Evolutionary conservation across 306 rosid genomes (phyloP), one percentile per base, ranked within the genome.

Genomic region (Cajanus cajan): DNA sequence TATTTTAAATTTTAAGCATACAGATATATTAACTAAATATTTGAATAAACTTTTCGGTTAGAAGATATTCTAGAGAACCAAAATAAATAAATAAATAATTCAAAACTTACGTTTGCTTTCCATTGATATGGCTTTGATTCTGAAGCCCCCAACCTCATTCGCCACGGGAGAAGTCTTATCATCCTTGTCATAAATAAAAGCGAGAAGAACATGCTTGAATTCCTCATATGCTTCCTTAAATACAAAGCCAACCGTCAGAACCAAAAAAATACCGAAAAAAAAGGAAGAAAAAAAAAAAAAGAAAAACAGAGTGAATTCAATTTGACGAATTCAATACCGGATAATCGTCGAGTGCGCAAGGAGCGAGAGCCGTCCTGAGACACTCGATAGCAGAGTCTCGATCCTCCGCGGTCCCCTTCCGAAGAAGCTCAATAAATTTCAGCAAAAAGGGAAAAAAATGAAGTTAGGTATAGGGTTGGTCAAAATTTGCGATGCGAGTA

Each of bases 181-280:
- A 21, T 90, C 92, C 78, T 96, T 93, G 84, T 96, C 96, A 79
- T 96, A 96, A 51, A 96, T 89, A 82, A 96, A 90, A 34, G 99
- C 96, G 52, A 96, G 99, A 44, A 96, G 86, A 61, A 96, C 93
- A 71, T 96, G 99, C 90, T 96, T 96, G 90, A 96, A 96, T 84
- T 96, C 99, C 94, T 89, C 98, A 37, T 96, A 96, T 73, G 99
- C 99, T 90, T 96, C 99, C 99, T 96, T 90, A 74, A 91, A 86
- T 84, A 82, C 75, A 85, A 62, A 79, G 48, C 71, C 74, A 74
- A 88, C 82, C 40, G 58, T 85, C 85, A 90, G 74, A 79, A 83
- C 57, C 68, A 48, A 76, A 31, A 50, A 39, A 33, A 33, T 15
- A 6, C 16, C 16, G 10, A 40, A 12, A 10, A 52, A 54, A 59